Conservation (phyloP, 495 filamentous ascomycete species). For the Xylaria intraflava region DNA sequence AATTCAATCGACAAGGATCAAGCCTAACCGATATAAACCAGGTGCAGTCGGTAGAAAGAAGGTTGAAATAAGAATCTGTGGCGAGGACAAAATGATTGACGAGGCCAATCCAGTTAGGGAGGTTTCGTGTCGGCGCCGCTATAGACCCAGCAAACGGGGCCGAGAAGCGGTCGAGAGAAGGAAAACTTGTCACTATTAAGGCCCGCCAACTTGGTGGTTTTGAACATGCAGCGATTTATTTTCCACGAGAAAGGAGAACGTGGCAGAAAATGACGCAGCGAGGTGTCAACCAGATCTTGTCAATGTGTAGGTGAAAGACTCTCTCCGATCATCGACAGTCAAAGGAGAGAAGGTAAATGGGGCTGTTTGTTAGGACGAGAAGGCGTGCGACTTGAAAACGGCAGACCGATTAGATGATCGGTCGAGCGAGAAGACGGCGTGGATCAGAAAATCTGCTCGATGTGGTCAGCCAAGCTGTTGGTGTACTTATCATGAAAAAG, state of each 20-base stretch:
- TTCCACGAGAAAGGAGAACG: conserved; percentile 19
- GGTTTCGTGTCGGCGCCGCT: conserved; percentile 95
- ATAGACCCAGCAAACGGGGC: conserved; percentile 85
- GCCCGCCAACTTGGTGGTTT: conserved; percentile 94
- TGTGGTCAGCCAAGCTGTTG: background rate
- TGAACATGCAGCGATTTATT: conserved; percentile 18
- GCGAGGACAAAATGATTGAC: conserved; percentile 24
- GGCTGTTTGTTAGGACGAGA: background rate
- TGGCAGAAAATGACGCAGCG: conserved; percentile 21
- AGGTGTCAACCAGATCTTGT: background rate
- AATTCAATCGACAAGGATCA: background rate
- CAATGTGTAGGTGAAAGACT: background rate
- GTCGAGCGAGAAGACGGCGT: background rate
- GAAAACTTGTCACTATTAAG: conserved; percentile 67
- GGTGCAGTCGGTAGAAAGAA: background rate
- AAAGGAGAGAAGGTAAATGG: background rate
- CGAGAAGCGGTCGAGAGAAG: conserved; percentile 85
- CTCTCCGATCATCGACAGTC: background rate
- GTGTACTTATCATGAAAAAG: background rate
- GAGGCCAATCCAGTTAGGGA: conserved; percentile 68
- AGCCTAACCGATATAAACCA: background rate
- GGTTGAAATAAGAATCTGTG: background rate
- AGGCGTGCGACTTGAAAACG: background rate
- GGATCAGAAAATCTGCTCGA: background rate
- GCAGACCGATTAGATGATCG: background rate